Evolutionary conservation across 768 basidiomycete species (phyloP), one percentile per base, ranked within the genome.

Genomic region (Suillus clintonianus): DNA sequence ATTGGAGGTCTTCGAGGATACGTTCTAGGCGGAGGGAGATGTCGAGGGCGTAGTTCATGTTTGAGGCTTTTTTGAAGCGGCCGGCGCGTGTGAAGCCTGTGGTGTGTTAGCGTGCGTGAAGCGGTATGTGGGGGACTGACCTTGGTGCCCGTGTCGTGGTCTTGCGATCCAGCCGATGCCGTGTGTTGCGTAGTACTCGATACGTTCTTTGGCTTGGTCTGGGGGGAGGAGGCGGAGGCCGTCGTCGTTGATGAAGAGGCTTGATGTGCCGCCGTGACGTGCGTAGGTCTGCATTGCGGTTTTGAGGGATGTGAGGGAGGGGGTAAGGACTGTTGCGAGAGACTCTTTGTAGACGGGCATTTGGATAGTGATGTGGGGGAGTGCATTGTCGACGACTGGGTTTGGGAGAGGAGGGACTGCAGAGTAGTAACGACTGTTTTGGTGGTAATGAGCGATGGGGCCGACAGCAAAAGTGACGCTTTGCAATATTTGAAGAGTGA

Each of bases 61-160:
- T 97, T 17, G 88, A 89, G 1, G 94, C 94, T 77, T 97, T 97
- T 82, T 97, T 97, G 83, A 97, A 97, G 24, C 94, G 84, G 37
- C 95, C 94, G 5, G 89, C 74, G 43, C 79, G 76, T 27, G 67
- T 78, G n/a, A 70, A 75, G 4, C 71, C 74, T 76, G 37, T 9
- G 34, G 79, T 84, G 82, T 11, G 72, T 86, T 85, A 34, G 78
- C 13, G 82, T 81, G 71, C 81, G 80, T 77, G 79, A 83, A 74
- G 79, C 79, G 19, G 78, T 8, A 34, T 22, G 4, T 9, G 6
- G 5, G 1, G 41, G 5, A 59, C 61, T 19, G 80, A 68, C 87
- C 87, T 56, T 83, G 80, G 55, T 86, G 81, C 60, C 80, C 58
- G 69, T 88, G 86, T 62, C 77, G 77, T 6, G 87, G 87, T 54